Evolutionary conservation across 805 yeast genomes (phyloP).

Genomic region (Candida ovalis): DNA sequence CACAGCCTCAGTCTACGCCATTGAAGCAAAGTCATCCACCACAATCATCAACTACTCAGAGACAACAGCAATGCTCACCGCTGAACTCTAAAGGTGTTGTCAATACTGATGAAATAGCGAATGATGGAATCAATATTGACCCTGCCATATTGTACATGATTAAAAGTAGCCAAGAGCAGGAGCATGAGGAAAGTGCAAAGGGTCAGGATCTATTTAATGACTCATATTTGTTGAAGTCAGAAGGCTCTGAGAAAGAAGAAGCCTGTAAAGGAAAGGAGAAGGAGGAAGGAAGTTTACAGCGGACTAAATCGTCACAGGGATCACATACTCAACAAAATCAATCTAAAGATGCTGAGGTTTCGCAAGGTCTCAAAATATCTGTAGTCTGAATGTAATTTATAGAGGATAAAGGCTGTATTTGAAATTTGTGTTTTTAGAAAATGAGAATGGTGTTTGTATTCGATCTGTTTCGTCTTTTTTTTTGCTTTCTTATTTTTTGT

Average conservation of each 20-base stretch:
- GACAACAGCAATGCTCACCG: background rate
- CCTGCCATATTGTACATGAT: slow-evolving; percentile 9
- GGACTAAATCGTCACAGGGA: background rate
- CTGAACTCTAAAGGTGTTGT: background rate
- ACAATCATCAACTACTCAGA: slow-evolving; percentile 6
- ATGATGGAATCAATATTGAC: slow-evolving; percentile 7
- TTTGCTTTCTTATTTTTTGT: background rate
- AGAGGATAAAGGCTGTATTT: background rate
- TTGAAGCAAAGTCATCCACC: slow-evolving; percentile 2
- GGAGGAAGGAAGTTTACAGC: background rate
- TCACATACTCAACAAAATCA: background rate
- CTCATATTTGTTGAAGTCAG: background rate
- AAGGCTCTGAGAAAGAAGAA: no score
- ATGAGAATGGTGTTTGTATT: background rate
- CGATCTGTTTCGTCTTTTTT: background rate
- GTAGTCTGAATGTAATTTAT: background rate
- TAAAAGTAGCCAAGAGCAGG: background rate
- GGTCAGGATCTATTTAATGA: background rate
- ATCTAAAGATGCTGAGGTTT: background rate
- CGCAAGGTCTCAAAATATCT: slow-evolving; percentile 10
- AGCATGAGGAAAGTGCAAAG: background rate
- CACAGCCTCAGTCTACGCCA: slow-evolving; percentile 2
- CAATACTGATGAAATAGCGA: background rate
- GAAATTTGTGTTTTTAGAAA: no score
- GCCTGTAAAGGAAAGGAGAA: background rate